A percentile compares a stretch with the other conserved stretches of the same genome.
These are phyloP conservation scores for Stachybotrys elegans DNA, from an alignment of 2,329 filamentous ascomycete species.

Conservation along the genomic window DNA sequence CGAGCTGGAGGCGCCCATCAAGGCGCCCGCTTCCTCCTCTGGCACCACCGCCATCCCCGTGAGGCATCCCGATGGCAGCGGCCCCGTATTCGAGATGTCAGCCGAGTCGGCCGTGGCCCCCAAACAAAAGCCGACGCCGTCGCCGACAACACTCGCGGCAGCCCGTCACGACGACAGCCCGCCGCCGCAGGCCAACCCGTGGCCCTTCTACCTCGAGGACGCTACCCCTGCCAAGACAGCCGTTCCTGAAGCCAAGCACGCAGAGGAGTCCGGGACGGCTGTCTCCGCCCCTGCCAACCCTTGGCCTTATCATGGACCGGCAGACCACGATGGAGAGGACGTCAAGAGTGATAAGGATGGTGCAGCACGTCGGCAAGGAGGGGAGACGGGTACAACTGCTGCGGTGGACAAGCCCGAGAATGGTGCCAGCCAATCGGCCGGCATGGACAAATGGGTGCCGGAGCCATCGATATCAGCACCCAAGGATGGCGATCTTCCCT, in stretches of 20 bases:
- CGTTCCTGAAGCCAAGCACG: too few relatives aligned
- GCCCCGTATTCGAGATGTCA: slow-evolving; percentile 25
- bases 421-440: too few relatives aligned
- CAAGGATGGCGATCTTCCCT: too few relatives aligned
- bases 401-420: too few relatives aligned
- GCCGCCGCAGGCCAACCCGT: slow-evolving; percentile 18
- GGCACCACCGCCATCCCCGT: slow-evolving; percentile 9
- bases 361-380: not conserved
- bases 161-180: slow-evolving; percentile 1
- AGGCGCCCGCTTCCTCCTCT: not conserved
- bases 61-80: slow-evolving; percentile 14
- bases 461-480: too few relatives aligned
- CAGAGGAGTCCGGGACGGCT: too few relatives aligned
- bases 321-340: not conserved
- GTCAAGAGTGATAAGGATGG: not conserved
- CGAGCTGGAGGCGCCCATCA: slow-evolving; percentile 22
- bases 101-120: slow-evolving; percentile 18
- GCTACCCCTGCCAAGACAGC: slow-evolving; percentile 3
- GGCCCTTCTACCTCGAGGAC: slow-evolving; percentile 24
- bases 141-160: slow-evolving; percentile 2
- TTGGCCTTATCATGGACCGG: slow-evolving; percentile 27
- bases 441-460: too few relatives aligned
- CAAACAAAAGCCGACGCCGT: slow-evolving; percentile 4
- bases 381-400: too few relatives aligned
- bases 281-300: slow-evolving; percentile 20